These are phyloP conservation scores for Verticillium isaacii DNA, from an alignment of 2,329 filamentous ascomycete species.

Conservation along the genomic window DNA sequence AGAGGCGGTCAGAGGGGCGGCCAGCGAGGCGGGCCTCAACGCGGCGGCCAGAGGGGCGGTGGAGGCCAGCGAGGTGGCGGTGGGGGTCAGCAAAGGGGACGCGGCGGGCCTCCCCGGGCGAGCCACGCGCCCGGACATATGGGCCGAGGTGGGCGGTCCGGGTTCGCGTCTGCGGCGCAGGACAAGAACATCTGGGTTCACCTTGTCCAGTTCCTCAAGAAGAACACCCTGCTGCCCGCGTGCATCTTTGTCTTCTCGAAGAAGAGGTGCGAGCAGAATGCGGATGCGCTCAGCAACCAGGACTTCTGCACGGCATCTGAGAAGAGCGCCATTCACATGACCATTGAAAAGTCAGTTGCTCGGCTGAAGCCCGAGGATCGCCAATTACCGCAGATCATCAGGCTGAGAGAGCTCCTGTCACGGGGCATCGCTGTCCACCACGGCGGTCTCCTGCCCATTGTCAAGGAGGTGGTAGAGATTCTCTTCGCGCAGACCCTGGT, in stretches of 20 bases:
- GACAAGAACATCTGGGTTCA: constrained; percentile 97
- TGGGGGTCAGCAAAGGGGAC: constrained; percentile 47
- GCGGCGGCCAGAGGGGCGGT: constrained; percentile 38
- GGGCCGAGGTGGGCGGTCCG: constrained; percentile 78
- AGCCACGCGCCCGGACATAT: constrained; percentile 75
- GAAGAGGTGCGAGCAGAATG: constrained; percentile 95
- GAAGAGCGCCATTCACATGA: constrained; percentile 97
- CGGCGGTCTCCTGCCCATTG: constrained; percentile 87
- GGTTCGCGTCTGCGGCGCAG: constrained; percentile 83
- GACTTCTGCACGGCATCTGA: constrained; percentile 91
- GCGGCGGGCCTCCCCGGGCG: constrained; percentile 53
- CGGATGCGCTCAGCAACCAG: constrained; percentile 88
- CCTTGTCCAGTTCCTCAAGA: constrained; percentile 84
- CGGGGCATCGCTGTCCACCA: constrained; percentile 95
- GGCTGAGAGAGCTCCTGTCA: constrained; percentile 77
- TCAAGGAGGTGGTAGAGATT: constrained; percentile 97
- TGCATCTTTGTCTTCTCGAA: constrained; percentile 99
- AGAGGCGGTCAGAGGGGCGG: constrained; percentile 27
- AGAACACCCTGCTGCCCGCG: constrained; percentile 79
- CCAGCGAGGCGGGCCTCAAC: constrained; percentile 25
- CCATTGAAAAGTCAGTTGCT: constrained; percentile 90
- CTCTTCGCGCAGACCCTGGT: constrained; percentile 92
- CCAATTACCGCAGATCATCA: constrained; percentile 83
- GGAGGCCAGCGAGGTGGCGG: constrained; percentile 46
- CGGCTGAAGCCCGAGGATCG: constrained; percentile 88